These are phyloP conservation scores for Botrytis cinerea DNA, from an alignment of 2,329 filamentous ascomycete genomes.

Conservation along the genomic window DNA sequence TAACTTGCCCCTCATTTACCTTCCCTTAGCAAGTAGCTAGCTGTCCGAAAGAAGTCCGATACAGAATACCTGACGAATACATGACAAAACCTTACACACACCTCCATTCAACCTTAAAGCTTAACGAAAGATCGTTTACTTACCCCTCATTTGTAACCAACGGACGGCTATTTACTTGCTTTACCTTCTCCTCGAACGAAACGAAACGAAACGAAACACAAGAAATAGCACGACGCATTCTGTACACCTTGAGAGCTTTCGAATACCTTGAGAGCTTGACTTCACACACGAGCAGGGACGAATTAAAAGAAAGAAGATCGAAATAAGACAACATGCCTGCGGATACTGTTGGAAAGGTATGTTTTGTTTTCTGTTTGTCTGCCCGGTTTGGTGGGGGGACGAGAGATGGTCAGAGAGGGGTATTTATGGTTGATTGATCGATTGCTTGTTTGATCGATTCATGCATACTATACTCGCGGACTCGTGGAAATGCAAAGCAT, in stretches of 20 bases:
- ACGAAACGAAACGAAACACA: neutral
- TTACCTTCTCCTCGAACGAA: neutral
- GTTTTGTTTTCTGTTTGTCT: neutral
- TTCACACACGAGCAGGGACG: neutral
- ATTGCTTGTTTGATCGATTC: neutral
- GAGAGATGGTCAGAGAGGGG: neutral
- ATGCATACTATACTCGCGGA: neutral
- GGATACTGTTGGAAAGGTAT: slow-evolving; percentile 29
- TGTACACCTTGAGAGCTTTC: slow-evolving; percentile 11
- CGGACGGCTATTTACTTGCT: neutral
- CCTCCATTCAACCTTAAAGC: neutral
- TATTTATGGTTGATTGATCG: neutral
- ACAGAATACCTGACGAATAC: neutral
- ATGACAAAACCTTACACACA: neutral
- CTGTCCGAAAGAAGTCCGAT: slow-evolving; percentile 9
- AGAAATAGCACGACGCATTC: neutral
- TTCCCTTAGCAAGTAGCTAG: neutral
- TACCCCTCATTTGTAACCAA: slow-evolving; percentile 3
- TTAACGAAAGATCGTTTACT: slow-evolving; percentile 3
- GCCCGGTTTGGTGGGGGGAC: neutral
- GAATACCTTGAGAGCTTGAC: slow-evolving; percentile 6
- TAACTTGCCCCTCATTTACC: slow-evolving; percentile 2
- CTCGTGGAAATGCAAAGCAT: neutral
- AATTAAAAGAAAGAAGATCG: neutral
- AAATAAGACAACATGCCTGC: slow-evolving; percentile 20